These are phyloP conservation scores for Thozetella sp. DNA, from an alignment of 495 filamentous ascomycete genomes.

Conservation along the genomic window DNA sequence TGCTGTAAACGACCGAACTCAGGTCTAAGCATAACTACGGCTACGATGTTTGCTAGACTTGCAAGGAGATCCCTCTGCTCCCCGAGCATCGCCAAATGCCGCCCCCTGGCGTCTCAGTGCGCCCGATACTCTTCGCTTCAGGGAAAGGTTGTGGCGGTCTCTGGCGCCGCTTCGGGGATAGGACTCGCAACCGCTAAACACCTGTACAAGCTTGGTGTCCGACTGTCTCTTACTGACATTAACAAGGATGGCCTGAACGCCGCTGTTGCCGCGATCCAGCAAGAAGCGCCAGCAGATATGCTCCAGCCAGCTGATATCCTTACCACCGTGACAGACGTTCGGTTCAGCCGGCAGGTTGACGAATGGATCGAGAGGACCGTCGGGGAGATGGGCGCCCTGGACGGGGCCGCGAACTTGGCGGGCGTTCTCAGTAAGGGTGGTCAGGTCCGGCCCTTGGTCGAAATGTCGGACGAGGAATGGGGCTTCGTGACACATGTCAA, in stretches of 20 bases:
- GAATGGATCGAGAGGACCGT: slow-evolving; percentile 48
- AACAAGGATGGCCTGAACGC: slow-evolving; percentile 52
- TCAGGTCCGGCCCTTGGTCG: slow-evolving; percentile 25
- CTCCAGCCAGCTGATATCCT: no score
- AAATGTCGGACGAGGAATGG: slow-evolving; percentile 18
- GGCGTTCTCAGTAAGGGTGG: slow-evolving; percentile 28
- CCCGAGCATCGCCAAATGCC: slow-evolving; percentile 25
- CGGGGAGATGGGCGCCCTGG: slow-evolving; percentile 39
- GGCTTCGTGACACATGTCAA: slow-evolving; percentile 13
- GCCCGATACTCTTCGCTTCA: slow-evolving; percentile 42
- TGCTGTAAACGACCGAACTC: no score
- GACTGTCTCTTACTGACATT: slow-evolving; percentile 41
- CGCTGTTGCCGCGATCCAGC: background rate
- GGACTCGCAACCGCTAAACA: slow-evolving; percentile 44
- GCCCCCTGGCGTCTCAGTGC: slow-evolving; percentile 44
- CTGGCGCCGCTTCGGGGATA: slow-evolving; percentile 47
- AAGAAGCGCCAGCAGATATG: background rate
- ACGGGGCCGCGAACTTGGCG: slow-evolving; percentile 54
- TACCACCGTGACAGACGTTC: slow-evolving; percentile 42
- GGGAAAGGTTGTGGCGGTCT: slow-evolving; percentile 48
- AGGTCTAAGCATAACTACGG: no score
- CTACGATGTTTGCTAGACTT: no score
- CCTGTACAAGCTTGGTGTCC: slow-evolving; percentile 38
- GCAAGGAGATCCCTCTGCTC: no score
- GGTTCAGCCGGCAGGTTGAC: slow-evolving; percentile 37